Evolutionary conservation across 192 early-diverging fungal genomes (phyloP), one percentile per base, ranked within the genome.

Genomic region (Chytriomyces hyalinus): DNA sequence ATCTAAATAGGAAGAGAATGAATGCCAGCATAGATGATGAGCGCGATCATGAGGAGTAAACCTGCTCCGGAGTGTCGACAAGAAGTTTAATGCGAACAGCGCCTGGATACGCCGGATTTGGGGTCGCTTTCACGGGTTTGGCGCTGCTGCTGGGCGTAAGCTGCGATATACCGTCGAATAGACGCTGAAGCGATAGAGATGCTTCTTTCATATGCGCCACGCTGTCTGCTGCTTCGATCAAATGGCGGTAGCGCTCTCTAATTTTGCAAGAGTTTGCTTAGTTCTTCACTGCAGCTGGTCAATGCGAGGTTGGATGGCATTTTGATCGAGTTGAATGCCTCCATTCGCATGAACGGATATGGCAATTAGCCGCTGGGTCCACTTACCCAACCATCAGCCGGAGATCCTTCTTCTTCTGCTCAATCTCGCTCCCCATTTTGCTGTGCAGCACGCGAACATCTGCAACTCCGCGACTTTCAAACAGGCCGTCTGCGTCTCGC

Each of bases 41-140:
- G 22, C 17, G 26, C 17, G 20, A n/a, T 47, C 15, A 66, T 5
- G 78, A 44, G 2, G 45, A 11, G 15, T 71, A 43, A 83, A 94
- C 93, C 86, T 95, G 94, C 70, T 96, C 94, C 10, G 94, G 94
- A 17, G 93, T 94, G 80, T 94, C 92, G 6, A 93, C 93, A 44
- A 96, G 68, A 6, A 95, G 80, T 68, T 94, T 94, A 61, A 96
- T 92, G 72, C 94, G 89, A 3, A 93, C 92, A 17, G 94, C 93
- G 43, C 90, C 85, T 0, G 87, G 80, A 69, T 57, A 70, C n/a
- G 69, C 15, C 20, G 48, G 22, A 7, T n/a, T 48, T 48, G 15
- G 11, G 43, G 20, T 22, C 6, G 7, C 17, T 70, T 50, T 50
- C 4, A 17, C 81, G 17, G 77, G 67, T 13, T 91, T 65, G 28